These are phyloP conservation scores for Quercus engelmannii DNA, from an alignment of 306 rosid species.

Conservation along the genomic window DNA sequence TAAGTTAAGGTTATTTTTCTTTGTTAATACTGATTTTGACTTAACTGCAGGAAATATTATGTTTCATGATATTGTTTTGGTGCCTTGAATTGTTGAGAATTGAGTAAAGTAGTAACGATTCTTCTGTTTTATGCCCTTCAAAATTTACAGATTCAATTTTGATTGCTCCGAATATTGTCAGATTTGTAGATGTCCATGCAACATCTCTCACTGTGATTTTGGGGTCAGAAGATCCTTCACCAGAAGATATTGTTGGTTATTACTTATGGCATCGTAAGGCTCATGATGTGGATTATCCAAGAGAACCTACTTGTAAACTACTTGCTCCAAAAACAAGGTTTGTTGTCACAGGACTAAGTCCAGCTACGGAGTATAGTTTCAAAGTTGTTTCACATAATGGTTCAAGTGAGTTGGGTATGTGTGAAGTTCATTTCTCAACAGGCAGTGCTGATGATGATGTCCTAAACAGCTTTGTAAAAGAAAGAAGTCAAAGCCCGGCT, in stretches of 20 bases:
- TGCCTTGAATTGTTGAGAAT: constrained; percentile 10
- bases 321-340: constrained; percentile 53
- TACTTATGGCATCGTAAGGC: constrained; percentile 73
- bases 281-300: constrained; percentile 46
- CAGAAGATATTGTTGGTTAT: constrained; percentile 43
- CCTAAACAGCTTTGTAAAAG: constrained; percentile 52
- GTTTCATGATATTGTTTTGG: neutral
- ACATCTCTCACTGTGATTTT: constrained; percentile 62
- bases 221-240: constrained; percentile 40
- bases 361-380: constrained; percentile 73
- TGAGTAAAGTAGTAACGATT: constrained; percentile 5
- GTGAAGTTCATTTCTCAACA: constrained; percentile 66
- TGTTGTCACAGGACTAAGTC: constrained; percentile 48
- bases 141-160: constrained; percentile 51
- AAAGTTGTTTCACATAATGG: constrained; percentile 49
- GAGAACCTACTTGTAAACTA: constrained; percentile 51
- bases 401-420: constrained; percentile 29
- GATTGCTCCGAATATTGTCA: constrained; percentile 48
- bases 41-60: neutral
- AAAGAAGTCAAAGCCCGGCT: constrained; percentile 83
- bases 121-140: constrained; percentile 10
- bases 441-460: constrained; percentile 53
- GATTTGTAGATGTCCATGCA: constrained; percentile 67
- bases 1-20: neutral
- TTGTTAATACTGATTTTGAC: neutral